Conservation (phyloP, 192 early-diverging fungal genomes). For the Entomortierella lignicola region DNA sequence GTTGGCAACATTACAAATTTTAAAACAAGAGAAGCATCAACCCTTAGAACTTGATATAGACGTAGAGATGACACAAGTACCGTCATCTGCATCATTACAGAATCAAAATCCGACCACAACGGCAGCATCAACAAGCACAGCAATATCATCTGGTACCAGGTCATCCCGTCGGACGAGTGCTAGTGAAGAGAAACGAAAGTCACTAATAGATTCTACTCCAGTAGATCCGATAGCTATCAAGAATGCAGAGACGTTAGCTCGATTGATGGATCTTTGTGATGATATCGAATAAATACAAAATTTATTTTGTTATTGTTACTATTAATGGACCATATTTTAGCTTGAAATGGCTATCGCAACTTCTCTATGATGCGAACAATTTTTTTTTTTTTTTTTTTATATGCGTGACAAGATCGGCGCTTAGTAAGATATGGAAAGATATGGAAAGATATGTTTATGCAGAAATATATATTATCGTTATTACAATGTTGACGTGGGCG, state of each 20-base stretch:
- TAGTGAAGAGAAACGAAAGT: constrained; percentile 5
- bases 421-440: no score
- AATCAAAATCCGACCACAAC: neutral
- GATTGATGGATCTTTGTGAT: constrained; percentile 40
- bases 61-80: constrained; percentile 10
- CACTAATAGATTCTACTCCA: neutral
- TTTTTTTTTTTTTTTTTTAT: no score
- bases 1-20: constrained; percentile 11
- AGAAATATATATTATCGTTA: no score
- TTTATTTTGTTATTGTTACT: neutral
- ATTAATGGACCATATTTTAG: no score
- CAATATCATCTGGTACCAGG: neutral
- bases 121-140: neutral
- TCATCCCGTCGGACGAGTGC: neutral
- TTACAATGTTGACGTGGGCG: no score
- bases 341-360: no score
- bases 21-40: constrained; percentile 25
- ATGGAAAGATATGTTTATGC: no score
- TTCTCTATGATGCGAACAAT: no score
- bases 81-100: neutral
- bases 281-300: constrained; percentile 13
- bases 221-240: constrained; percentile 1
- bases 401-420: no score
- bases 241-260: constrained; percentile 8
- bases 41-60: constrained; percentile 5